phyloP scores from a whole-genome alignment of 1,284 basidiomycete species.

The Cryptococcus maquisensis region DNA sequence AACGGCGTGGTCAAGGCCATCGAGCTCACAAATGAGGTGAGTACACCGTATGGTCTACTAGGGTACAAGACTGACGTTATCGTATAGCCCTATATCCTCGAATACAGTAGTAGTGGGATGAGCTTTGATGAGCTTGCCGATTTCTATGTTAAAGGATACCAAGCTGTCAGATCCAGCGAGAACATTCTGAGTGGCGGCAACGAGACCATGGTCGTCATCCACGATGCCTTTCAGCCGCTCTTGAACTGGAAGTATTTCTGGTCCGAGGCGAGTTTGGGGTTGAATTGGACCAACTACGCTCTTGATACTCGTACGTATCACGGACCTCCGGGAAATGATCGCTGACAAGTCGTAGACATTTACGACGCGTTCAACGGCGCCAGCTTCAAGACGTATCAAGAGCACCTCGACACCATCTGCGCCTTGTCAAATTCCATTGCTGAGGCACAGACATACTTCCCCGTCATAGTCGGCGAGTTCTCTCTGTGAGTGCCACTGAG shows the following conservation, averaged over 20 bases:
- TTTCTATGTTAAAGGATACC: slow-evolving; percentile 36
- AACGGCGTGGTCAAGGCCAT: slow-evolving; percentile 51
- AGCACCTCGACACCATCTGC: slow-evolving; percentile 36
- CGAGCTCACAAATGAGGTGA: slow-evolving; percentile 49
- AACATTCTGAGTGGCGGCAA: slow-evolving; percentile 22
- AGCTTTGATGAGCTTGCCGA: slow-evolving; percentile 25
- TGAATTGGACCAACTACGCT: slow-evolving; percentile 35
- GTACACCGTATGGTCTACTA: slow-evolving; percentile 1
- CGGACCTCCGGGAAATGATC: background rate
- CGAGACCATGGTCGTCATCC: slow-evolving; percentile 40
- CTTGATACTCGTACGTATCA: slow-evolving; percentile 33
- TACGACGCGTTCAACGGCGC: slow-evolving; percentile 36
- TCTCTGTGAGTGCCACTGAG: slow-evolving; percentile 18
- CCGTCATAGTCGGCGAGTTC: slow-evolving; percentile 32
- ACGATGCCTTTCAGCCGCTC: slow-evolving; percentile 40
- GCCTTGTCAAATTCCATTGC: slow-evolving; percentile 15
- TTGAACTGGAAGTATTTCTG: slow-evolving; percentile 39
- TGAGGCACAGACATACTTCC: slow-evolving; percentile 24
- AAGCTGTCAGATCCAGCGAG: slow-evolving; percentile 29
- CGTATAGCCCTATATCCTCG: slow-evolving; percentile 23
- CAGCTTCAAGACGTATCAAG: slow-evolving; percentile 20
- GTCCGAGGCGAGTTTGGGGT: slow-evolving; percentile 17
- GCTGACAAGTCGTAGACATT: slow-evolving; percentile 19
- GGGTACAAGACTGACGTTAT: background rate
- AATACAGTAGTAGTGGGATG: slow-evolving; percentile 26